Conservation (phyloP, 2,329 filamentous ascomycete species). For the Cryphonectria carpinicola region DNA sequence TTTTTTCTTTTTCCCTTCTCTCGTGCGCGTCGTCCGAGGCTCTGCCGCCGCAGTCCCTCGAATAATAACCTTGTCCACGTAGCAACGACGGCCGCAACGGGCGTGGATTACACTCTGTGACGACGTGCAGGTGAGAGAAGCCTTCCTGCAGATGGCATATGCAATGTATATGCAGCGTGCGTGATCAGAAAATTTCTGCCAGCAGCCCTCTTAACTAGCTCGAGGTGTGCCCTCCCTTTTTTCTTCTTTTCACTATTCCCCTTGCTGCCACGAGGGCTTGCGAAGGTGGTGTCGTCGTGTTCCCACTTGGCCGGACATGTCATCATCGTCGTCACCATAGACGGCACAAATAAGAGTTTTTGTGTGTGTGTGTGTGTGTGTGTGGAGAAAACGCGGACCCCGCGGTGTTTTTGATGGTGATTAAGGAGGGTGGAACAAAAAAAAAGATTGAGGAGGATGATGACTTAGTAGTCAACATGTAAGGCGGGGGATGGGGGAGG, state of each 20-base stretch:
- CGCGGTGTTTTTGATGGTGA: not conserved
- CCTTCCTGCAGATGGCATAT: not conserved
- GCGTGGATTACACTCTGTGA: not conserved
- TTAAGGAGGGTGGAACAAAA: too few species aligned
- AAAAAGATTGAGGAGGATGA: not conserved
- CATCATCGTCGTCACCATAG: not conserved
- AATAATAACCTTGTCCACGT: not conserved
- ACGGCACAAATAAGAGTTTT: not conserved
- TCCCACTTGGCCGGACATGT: not conserved
- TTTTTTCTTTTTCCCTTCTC: not conserved
- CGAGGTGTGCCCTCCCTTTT: not conserved
- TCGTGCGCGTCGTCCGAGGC: not conserved
- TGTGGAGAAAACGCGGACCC: not conserved
- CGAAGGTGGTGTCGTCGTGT: not conserved
- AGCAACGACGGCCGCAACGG: not conserved
- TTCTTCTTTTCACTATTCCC: not conserved
- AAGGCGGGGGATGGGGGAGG: not conserved
- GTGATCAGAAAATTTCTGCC: slow-evolving; percentile 12
- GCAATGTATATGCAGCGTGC: slow-evolving; percentile 12
- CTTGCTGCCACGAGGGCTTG: slow-evolving; percentile 4
- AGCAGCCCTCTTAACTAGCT: slow-evolving; percentile 3
- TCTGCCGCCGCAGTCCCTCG: not conserved
- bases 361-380: not conserved
- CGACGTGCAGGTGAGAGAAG: not conserved
- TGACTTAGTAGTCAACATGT: not conserved